Percentiles rank a stretch among this genome's conserved stretches.
Conservation (phyloP, 176 grass and related monocot species). For the Bolboschoenus planiculmis region DNA sequence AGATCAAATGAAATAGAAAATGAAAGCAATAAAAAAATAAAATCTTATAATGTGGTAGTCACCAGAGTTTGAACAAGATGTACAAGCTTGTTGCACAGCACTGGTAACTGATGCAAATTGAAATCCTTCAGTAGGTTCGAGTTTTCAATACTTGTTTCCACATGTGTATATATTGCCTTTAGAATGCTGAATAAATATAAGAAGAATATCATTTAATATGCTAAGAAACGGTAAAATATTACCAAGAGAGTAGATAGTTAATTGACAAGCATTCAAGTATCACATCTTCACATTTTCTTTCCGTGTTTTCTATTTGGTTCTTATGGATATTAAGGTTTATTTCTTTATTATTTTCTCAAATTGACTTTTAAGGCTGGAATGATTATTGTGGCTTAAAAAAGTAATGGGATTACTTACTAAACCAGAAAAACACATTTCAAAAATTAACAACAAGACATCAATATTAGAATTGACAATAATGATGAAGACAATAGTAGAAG, state of each 20-base stretch:
- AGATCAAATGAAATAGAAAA: neutral
- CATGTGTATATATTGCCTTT: slow-evolving; percentile 47
- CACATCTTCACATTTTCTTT: neutral
- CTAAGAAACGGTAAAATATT: slow-evolving; percentile 17
- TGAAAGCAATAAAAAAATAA: neutral
- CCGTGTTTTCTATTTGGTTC: neutral
- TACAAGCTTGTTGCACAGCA: slow-evolving; percentile 49
- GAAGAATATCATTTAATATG: slow-evolving; percentile 37
- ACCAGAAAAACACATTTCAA: neutral
- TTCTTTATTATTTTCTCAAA: neutral
- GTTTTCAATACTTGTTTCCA: slow-evolving; percentile 59
- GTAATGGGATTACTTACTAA: neutral
- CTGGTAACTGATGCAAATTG: slow-evolving; percentile 59
- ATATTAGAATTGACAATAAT: neutral
- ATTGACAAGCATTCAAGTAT: neutral
- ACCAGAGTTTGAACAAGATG: slow-evolving; percentile 66
- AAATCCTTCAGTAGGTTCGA: slow-evolving; percentile 65
- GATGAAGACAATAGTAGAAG: slow-evolving; percentile 1
- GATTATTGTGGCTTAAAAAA: neutral
- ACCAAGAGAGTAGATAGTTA: neutral
- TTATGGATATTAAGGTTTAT: neutral
- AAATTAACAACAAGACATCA: neutral
- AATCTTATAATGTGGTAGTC: slow-evolving; percentile 27
- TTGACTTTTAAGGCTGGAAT: neutral
- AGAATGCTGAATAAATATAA: slow-evolving; percentile 54